Conservation (phyloP, 495 filamentous ascomycete species). For the Gamarada debralockiae region DNA sequence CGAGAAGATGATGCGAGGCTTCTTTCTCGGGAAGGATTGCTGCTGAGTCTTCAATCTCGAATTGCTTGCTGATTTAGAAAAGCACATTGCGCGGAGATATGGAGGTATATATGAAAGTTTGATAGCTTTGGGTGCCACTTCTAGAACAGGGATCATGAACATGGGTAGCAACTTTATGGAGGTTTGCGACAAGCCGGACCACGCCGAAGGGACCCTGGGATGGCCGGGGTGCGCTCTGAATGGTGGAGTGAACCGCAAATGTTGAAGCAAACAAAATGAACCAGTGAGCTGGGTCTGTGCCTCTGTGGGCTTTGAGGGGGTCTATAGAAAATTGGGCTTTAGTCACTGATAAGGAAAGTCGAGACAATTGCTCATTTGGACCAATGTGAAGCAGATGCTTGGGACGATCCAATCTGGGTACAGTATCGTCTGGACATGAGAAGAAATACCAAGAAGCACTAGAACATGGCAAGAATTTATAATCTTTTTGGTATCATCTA, state of each 20-base stretch:
- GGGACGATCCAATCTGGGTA: too few relatives aligned
- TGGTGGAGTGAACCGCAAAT: slow-evolving; percentile 16
- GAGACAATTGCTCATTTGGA: not conserved
- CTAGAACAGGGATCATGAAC: slow-evolving; percentile 6
- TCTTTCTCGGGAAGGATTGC: not conserved
- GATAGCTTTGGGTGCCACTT: slow-evolving; percentile 3
- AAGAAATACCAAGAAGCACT: not conserved
- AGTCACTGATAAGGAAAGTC: slow-evolving; percentile 19
- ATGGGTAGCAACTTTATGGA: slow-evolving; percentile 10
- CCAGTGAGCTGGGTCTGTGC: not conserved
- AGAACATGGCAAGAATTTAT: not conserved
- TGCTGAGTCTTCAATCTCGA: not conserved
- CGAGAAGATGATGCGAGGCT: not conserved
- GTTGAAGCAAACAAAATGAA: not conserved
- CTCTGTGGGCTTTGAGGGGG: slow-evolving; percentile 3
- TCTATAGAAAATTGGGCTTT: slow-evolving; percentile 10
- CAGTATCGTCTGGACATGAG: too few relatives aligned
- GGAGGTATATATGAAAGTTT: slow-evolving; percentile 1
- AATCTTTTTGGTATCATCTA: not conserved
- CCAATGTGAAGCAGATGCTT: not conserved
- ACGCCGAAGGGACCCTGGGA: slow-evolving; percentile 8
- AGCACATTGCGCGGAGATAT: not conserved
- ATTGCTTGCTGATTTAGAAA: not conserved
- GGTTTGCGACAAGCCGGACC: slow-evolving; percentile 18
- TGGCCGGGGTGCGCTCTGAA: not conserved